These are phyloP conservation scores for Cytospora schulzeri DNA, from an alignment of 2,329 filamentous ascomycete species.

Conservation along the genomic window DNA sequence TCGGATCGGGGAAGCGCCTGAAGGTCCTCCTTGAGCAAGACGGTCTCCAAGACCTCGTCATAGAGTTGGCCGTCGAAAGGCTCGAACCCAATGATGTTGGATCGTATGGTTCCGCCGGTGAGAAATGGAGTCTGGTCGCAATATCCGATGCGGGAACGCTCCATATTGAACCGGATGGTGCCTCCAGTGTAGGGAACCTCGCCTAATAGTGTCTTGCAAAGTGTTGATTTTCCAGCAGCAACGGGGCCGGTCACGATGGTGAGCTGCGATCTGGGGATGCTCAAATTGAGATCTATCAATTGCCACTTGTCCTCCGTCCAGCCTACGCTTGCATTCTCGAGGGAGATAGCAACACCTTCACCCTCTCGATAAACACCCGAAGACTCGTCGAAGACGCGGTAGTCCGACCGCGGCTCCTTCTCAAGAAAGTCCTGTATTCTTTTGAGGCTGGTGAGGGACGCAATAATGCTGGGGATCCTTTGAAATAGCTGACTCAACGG, in stretches of 20 bases:
- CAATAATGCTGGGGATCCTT: slow-evolving; percentile 27
- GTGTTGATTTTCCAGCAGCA: slow-evolving; percentile 41
- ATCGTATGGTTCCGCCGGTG: slow-evolving; percentile 39
- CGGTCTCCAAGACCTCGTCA: slow-evolving; percentile 39
- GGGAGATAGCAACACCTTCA: slow-evolving; percentile 8
- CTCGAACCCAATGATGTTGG: slow-evolving; percentile 43
- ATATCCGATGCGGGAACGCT: slow-evolving; percentile 32
- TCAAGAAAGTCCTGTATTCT: slow-evolving; percentile 28
- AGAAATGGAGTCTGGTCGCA: slow-evolving; percentile 40
- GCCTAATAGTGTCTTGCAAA: slow-evolving; percentile 40
- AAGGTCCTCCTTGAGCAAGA: slow-evolving; percentile 39
- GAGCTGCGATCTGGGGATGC: slow-evolving; percentile 30
- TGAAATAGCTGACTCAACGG: slow-evolving; percentile 30
- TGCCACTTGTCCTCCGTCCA: slow-evolving; percentile 31
- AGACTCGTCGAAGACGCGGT: slow-evolving; percentile 4
- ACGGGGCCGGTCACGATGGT: slow-evolving; percentile 43
- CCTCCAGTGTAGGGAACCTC: slow-evolving; percentile 31
- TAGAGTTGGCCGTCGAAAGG: slow-evolving; percentile 38
- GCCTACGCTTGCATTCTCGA: slow-evolving; percentile 30
- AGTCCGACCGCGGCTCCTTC: slow-evolving; percentile 19
- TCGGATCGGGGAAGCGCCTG: slow-evolving; percentile 39
- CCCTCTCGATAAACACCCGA: background rate
- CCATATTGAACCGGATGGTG: background rate
- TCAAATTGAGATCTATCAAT: slow-evolving; percentile 30
- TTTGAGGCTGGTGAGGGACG: slow-evolving; percentile 22